phyloP scores from a whole-genome alignment of 768 basidiomycete genomes.

The Russula sp. region DNA sequence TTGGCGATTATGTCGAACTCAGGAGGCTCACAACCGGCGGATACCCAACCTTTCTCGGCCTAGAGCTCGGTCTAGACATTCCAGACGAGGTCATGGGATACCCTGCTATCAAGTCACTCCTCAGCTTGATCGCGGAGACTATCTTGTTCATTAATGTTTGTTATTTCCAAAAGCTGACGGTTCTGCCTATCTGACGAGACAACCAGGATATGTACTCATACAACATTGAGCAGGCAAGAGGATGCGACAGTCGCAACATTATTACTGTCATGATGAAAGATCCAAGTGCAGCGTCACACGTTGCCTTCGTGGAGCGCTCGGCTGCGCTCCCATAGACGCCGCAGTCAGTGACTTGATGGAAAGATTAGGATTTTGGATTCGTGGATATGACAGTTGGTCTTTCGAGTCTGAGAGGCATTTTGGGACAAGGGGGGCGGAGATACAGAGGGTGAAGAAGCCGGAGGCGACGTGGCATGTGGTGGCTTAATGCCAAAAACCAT shows the following conservation, averaged over 20 bases:
- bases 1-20: too few relatives aligned
- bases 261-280: slow-evolving; percentile 40
- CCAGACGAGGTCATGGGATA: slow-evolving; percentile 40
- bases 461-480: slow-evolving; percentile 8
- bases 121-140: slow-evolving; percentile 28
- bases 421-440: slow-evolving; percentile 47
- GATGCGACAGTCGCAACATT: slow-evolving; percentile 38
- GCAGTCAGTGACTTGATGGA: too few relatives aligned
- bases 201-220: slow-evolving; percentile 39
- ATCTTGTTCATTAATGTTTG: too few relatives aligned
- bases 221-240: slow-evolving; percentile 36
- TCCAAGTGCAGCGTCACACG: slow-evolving; percentile 28
- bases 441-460: slow-evolving; percentile 38
- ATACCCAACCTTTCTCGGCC: slow-evolving; percentile 36
- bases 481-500: not conserved
- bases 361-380: too few relatives aligned
- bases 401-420: slow-evolving; percentile 67
- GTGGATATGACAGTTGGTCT: slow-evolving; percentile 37
- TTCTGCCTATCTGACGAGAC: too few relatives aligned
- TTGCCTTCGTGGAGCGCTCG: slow-evolving; percentile 31
- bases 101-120: slow-evolving; percentile 33
- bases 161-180: too few relatives aligned
- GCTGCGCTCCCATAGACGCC: not conserved
- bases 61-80: slow-evolving; percentile 35
- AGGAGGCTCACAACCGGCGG: slow-evolving; percentile 33